phyloP scores from a whole-genome alignment of 352 stramenopile species.

The Phytophthora litchii region DNA sequence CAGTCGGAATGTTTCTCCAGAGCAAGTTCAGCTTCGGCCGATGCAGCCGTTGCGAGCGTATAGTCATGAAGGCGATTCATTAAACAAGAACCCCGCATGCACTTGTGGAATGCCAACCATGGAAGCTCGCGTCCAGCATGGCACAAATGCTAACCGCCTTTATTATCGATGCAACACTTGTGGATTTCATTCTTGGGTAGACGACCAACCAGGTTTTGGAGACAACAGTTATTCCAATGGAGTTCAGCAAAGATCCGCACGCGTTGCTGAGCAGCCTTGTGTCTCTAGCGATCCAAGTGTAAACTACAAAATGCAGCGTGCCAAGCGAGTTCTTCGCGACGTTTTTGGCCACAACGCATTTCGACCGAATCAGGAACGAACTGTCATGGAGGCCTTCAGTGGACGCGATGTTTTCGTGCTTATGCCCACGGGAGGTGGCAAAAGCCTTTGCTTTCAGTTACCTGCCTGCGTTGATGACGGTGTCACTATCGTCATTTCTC shows the following conservation, averaged over 20 bases:
- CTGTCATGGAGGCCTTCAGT: slow-evolving; percentile 93
- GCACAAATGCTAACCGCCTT: slow-evolving; percentile 60
- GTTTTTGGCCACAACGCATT: slow-evolving; percentile 97
- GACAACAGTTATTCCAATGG: slow-evolving; percentile 9
- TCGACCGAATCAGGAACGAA: slow-evolving; percentile 94
- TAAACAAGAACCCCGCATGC: slow-evolving; percentile 42
- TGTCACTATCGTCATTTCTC: slow-evolving; percentile 97
- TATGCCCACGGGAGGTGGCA: slow-evolving; percentile 99
- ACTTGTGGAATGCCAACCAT: slow-evolving; percentile 68
- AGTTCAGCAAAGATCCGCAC: slow-evolving; percentile 12
- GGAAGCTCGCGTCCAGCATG: slow-evolving; percentile 68
- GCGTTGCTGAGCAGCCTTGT: slow-evolving; percentile 37
- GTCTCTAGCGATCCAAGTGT: slow-evolving; percentile 57
- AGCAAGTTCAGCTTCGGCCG: slow-evolving; percentile 12
- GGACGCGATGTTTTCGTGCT: slow-evolving; percentile 97
- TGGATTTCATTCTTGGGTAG: slow-evolving; percentile 78
- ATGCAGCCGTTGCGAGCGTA: slow-evolving; percentile 11
- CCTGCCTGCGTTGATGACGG: slow-evolving; percentile 90
- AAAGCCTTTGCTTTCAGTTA: slow-evolving; percentile 98
- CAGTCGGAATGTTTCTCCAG: slow-evolving; percentile 24
- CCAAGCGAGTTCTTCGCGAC: slow-evolving; percentile 77
- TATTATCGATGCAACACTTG: slow-evolving; percentile 81
- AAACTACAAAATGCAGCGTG: slow-evolving; percentile 68
- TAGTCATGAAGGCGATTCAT: slow-evolving; percentile 10
- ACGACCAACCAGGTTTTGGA: slow-evolving; percentile 29